Evolutionary conservation across 306 rosid species (phyloP).

Genomic region (Cyamopsis tetragonoloba): DNA sequence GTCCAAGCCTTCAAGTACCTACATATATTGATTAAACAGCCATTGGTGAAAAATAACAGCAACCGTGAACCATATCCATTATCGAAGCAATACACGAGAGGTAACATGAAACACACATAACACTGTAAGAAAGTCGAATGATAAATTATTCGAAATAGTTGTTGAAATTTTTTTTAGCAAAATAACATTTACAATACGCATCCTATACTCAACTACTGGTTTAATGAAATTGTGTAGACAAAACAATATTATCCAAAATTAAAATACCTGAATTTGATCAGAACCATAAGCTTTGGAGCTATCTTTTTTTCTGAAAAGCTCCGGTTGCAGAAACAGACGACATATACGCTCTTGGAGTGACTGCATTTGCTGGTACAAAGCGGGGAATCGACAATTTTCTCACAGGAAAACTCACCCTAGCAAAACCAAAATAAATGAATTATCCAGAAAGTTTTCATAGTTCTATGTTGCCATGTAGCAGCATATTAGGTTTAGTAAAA

Average conservation of each 20-base stretch:
- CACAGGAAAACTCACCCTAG: constrained; percentile 47
- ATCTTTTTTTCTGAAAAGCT: constrained; percentile 40
- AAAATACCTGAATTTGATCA: constrained; percentile 99
- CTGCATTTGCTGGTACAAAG: constrained; percentile 39
- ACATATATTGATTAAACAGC: constrained; percentile 19
- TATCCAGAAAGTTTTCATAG: too few species aligned
- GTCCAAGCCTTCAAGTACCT: constrained; percentile 97
- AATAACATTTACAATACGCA: background rate
- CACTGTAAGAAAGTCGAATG: background rate
- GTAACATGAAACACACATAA: too few species aligned
- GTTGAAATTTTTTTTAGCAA: background rate
- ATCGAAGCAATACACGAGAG: too few species aligned
- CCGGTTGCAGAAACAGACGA: constrained; percentile 61
- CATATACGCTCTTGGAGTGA: constrained; percentile 65
- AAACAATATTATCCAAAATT: background rate
- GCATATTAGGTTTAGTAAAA: too few species aligned
- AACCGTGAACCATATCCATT: too few species aligned
- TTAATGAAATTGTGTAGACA: background rate
- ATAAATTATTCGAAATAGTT: background rate
- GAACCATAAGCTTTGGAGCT: constrained; percentile 77
- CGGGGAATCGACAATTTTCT: constrained; percentile 30
- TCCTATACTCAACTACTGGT: background rate
- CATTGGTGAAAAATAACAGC: background rate
- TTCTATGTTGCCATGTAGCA: too few species aligned
- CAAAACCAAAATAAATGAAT: constrained; percentile 6